Conservation (phyloP, 176 grass and related monocot genomes). For the Olyra latifolia region DNA sequence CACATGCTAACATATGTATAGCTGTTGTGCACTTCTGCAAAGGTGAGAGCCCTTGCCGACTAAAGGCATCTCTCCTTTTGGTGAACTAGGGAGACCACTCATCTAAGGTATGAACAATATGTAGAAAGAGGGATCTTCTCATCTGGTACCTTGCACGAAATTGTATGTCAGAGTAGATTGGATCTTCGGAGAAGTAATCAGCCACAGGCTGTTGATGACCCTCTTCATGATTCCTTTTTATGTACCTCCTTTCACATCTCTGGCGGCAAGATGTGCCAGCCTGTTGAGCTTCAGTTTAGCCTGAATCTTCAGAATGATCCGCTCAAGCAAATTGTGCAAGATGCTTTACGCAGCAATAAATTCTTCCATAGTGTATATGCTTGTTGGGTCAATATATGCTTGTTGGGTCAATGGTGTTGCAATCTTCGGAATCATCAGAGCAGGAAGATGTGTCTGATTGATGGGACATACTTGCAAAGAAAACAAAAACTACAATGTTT, state of each 20-base stretch:
- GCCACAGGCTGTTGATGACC: constrained; percentile 28
- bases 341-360: too few relatives aligned
- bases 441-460: constrained; percentile 26
- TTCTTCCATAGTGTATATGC: too few relatives aligned
- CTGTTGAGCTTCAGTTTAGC: constrained; percentile 29
- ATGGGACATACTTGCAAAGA: constrained; percentile 32
- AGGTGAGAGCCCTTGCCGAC: constrained; percentile 36
- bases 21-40: constrained; percentile 43
- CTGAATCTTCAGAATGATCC: constrained; percentile 34
- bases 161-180: constrained; percentile 6
- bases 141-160: constrained; percentile 33
- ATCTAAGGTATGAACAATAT: constrained; percentile 25
- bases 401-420: not conserved
- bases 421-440: constrained; percentile 29
- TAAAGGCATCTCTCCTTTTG: constrained; percentile 27
- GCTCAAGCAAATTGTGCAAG: constrained; percentile 39
- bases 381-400: too few relatives aligned
- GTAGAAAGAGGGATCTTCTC: constrained; percentile 39
- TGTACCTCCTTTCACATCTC: constrained; percentile 14
- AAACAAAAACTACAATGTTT: not conserved
- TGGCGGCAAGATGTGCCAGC: constrained; percentile 1
- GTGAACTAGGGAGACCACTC: constrained; percentile 49
- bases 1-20: constrained; percentile 35
- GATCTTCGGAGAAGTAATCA: constrained; percentile 40
- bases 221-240: constrained; percentile 39